phyloP scores from a whole-genome alignment of 2,329 filamentous ascomycete genomes.

The Arthrobotrys iridis region DNA sequence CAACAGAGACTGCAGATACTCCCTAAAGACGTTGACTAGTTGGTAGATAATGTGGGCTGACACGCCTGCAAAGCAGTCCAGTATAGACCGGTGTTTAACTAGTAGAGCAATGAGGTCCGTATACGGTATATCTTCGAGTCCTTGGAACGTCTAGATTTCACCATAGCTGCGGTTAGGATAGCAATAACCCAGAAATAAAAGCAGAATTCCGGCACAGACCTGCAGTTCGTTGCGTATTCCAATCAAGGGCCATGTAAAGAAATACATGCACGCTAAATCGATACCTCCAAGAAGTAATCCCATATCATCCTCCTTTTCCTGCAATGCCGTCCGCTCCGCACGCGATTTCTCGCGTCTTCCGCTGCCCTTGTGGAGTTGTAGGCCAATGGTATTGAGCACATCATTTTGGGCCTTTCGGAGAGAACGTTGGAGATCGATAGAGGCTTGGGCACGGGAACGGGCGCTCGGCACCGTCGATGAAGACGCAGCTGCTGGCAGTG shows the following conservation, averaged over 20 bases:
- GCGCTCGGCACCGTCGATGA: conserved; percentile 5
- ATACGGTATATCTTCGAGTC: conserved; percentile 33
- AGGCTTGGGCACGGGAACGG: conserved; percentile 47
- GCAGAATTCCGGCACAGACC: conserved; percentile 33
- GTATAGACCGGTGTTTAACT: conserved; percentile 31
- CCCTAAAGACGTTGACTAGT: conserved; percentile 55
- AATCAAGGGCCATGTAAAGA: conserved; percentile 57
- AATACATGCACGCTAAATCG: conserved; percentile 57
- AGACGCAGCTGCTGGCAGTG: background rate
- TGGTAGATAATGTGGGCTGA: conserved; percentile 58
- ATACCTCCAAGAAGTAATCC: conserved; percentile 57
- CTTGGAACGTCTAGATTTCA: conserved; percentile 36
- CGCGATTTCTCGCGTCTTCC: conserved; percentile 38
- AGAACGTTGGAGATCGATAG: conserved; percentile 57
- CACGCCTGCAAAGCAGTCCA: conserved; percentile 57
- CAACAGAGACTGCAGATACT: conserved; percentile 56
- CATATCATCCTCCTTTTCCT: conserved; percentile 57
- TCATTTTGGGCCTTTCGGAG: conserved; percentile 58
- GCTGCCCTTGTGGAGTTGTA: conserved; percentile 53
- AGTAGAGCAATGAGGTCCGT: conserved; percentile 24
- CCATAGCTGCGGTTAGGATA: too few species aligned
- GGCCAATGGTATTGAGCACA: conserved; percentile 58
- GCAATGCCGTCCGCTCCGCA: conserved; percentile 34
- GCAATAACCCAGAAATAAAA: background rate
- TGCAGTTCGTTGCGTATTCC: conserved; percentile 58